Conservation (phyloP, 2,329 filamentous ascomycete species). For the Colletotrichum falcatum region DNA sequence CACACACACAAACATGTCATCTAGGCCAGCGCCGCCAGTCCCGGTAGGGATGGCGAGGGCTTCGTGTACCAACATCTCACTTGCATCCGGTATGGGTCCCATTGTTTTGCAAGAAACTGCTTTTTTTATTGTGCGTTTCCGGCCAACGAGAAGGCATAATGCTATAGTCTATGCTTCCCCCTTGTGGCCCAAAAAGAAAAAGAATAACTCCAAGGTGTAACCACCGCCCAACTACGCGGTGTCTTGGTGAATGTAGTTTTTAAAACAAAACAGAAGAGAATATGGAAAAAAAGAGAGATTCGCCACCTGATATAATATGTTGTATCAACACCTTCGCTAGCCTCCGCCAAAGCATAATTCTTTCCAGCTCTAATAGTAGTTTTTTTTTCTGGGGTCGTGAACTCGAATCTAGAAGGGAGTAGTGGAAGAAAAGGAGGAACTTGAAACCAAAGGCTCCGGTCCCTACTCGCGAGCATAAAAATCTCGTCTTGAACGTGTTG, state of each 20-base stretch:
- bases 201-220: too few relatives aligned
- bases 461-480: conserved; percentile 22
- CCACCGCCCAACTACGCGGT: background rate
- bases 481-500: conserved; percentile 34
- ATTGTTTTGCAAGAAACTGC: background rate
- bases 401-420: conserved; percentile 20
- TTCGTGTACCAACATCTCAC: background rate
- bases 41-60: too few relatives aligned
- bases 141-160: background rate
- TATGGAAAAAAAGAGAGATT: too few relatives aligned
- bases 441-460: conserved; percentile 1
- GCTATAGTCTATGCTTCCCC: too few relatives aligned
- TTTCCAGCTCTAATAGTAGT: conserved; percentile 17
- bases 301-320: conserved; percentile 12
- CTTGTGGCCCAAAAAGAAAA: too few relatives aligned
- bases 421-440: too few relatives aligned
- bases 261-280: too few relatives aligned
- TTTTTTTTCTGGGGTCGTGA: conserved; percentile 24
- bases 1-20: too few relatives aligned
- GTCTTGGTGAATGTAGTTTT: background rate
- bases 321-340: conserved; percentile 32
- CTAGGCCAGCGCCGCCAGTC: too few relatives aligned
- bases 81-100: too few relatives aligned
- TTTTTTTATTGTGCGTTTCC: background rate
- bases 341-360: background rate